A percentile compares a stretch with the other conserved stretches of the same genome.
Conservation (phyloP, 805 yeast species). For the Myxozyma vanderwaltii region DNA sequence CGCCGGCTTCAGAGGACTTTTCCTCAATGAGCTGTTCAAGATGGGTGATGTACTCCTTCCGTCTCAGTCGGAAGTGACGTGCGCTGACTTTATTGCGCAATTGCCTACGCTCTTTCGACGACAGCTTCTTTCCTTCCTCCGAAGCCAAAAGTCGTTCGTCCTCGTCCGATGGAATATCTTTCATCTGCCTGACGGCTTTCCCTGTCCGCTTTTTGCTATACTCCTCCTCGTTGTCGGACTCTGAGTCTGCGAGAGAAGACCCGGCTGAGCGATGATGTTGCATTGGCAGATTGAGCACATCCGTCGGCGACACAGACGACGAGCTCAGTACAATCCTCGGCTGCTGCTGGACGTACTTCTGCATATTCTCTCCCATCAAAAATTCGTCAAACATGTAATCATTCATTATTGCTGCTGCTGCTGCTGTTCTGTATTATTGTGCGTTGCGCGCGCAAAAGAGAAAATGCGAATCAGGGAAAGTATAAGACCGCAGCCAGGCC, state of each 20-base stretch:
- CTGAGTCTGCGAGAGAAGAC: slow-evolving; percentile 13
- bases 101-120: slow-evolving; percentile 41
- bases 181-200: neutral
- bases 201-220: neutral
- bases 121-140: slow-evolving; percentile 37
- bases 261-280: too few species aligned
- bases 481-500: slow-evolving; percentile 1
- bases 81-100: slow-evolving; percentile 41
- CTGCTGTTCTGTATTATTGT: too few species aligned
- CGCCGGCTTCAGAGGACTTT: slow-evolving; percentile 32
- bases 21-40: slow-evolving; percentile 38
- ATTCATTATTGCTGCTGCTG: neutral
- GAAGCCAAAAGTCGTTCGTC: slow-evolving; percentile 41
- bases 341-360: neutral
- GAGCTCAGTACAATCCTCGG: too few species aligned
- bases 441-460: neutral
- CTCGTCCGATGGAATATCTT: slow-evolving; percentile 34
- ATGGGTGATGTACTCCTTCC: slow-evolving; percentile 41
- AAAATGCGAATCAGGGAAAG: neutral
- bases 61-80: slow-evolving; percentile 40
- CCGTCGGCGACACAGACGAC: too few species aligned
- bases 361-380: neutral
- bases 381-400: neutral
- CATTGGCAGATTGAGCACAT: too few species aligned
- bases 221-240: slow-evolving; percentile 12